Percentiles rank a stretch among this genome's conserved stretches.
Evolutionary conservation across 2,329 filamentous ascomycete species (phyloP).

Genomic region (Pseudomassariella vexata): DNA sequence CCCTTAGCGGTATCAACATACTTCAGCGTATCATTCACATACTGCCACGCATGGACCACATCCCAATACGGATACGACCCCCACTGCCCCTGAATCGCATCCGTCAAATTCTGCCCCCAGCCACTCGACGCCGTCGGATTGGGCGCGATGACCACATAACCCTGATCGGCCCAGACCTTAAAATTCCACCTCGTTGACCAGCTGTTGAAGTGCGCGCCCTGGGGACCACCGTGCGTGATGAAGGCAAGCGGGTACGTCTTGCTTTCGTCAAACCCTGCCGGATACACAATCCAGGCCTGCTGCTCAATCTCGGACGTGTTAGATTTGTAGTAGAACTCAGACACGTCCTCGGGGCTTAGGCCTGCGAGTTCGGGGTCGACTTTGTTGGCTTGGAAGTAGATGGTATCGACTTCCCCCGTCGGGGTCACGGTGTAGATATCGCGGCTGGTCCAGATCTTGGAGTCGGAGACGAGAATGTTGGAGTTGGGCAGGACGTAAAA

Average conservation of each 20-base stretch:
- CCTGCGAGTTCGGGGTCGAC: constrained; percentile 27
- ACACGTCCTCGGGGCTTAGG: constrained; percentile 23
- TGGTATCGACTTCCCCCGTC: constrained; percentile 18
- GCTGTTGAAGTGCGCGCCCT: constrained; percentile 44
- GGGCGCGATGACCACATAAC: constrained; percentile 48
- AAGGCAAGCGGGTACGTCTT: constrained; percentile 49
- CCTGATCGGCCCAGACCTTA: constrained; percentile 49
- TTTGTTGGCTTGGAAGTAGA: constrained; percentile 27
- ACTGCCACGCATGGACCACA: constrained; percentile 45
- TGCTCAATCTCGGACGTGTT: constrained; percentile 25
- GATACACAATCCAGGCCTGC: constrained; percentile 27
- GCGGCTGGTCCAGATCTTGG: constrained; percentile 28
- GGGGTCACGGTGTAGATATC: constrained; percentile 25
- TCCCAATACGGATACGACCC: constrained; percentile 49
- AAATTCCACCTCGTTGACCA: constrained; percentile 51
- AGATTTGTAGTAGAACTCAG: constrained; percentile 27
- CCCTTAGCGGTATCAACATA: constrained; percentile 45
- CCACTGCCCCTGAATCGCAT: constrained; percentile 44
- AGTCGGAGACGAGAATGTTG: constrained; percentile 24
- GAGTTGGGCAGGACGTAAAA: constrained; percentile 22
- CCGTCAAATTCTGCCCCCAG: constrained; percentile 47
- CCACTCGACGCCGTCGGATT: constrained; percentile 49
- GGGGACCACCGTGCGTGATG: constrained; percentile 48
- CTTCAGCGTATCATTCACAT: constrained; percentile 42
- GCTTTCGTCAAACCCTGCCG: constrained; percentile 23